These are phyloP conservation scores for Melaleuca alternifolia DNA, from an alignment of 345 rosid genomes.

Conservation along the genomic window DNA sequence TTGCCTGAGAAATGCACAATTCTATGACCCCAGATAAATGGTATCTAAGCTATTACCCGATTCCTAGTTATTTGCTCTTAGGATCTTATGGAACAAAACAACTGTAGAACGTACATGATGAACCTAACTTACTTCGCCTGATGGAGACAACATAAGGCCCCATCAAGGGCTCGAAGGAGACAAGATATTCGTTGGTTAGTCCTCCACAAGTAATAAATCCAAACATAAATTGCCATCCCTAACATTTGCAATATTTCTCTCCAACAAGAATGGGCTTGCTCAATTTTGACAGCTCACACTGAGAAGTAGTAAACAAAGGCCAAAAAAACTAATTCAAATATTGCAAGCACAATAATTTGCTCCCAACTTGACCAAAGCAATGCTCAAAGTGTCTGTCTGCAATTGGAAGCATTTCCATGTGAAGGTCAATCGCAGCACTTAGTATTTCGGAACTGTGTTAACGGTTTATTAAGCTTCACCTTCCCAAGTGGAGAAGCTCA, in stretches of 20 bases:
- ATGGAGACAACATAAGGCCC: not conserved
- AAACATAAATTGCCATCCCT: not conserved
- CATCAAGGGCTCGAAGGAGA: not conserved
- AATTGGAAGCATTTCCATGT: not conserved
- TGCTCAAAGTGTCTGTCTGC: not conserved
- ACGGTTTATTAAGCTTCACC: not conserved
- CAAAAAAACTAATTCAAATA: not conserved
- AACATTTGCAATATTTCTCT: not conserved
- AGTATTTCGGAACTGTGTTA: not conserved
- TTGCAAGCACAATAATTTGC: not conserved
- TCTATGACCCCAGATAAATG: not conserved
- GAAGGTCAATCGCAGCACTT: not conserved
- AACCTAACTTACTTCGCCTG: not conserved
- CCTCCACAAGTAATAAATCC: not conserved
- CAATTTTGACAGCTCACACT: not conserved
- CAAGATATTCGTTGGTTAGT: not conserved
- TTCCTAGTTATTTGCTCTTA: not conserved
- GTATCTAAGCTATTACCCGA: not conserved
- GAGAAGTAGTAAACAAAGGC: not conserved
- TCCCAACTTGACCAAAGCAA: not conserved
- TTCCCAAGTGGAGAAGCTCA: not conserved
- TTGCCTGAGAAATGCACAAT: not conserved
- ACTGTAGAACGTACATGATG: not conserved
- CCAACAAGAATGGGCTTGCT: not conserved
- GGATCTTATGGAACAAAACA: not conserved